Evolutionary conservation across 371 early-diverging fungal genomes (phyloP).

Genomic region (Coemansia sp.): DNA sequence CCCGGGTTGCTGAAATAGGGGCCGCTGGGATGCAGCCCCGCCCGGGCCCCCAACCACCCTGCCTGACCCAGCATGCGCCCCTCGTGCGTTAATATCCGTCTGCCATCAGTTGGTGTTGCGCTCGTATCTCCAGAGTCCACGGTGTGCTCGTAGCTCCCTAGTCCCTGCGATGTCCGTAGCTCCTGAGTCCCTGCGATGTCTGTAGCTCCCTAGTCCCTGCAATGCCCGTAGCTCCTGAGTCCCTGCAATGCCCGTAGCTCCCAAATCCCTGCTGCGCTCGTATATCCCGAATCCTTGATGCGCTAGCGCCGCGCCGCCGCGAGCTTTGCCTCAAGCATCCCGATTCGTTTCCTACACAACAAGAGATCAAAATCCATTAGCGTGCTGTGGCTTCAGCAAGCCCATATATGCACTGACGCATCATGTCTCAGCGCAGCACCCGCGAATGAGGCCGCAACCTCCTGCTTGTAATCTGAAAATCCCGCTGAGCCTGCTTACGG

Average conservation of each 20-base stretch:
- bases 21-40: neutral
- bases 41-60: conserved; percentile 7
- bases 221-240: too few species aligned
- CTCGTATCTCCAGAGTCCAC: too few species aligned
- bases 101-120: neutral
- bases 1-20: neutral
- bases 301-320: conserved; percentile 14
- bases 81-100: conserved; percentile 9
- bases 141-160: too few species aligned
- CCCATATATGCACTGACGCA: conserved; percentile 20
- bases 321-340: conserved; percentile 39
- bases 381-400: neutral
- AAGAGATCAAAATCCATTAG: neutral
- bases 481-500: neutral
- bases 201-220: too few species aligned
- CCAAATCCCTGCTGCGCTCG: too few species aligned
- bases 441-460: neutral
- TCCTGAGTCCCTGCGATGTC: too few species aligned
- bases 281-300: too few species aligned
- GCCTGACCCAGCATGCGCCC: neutral
- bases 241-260: neutral
- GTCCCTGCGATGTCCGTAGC: too few species aligned
- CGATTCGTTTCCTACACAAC: conserved; percentile 34
- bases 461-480: neutral
- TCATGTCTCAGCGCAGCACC: neutral